Evolutionary conservation across 2,329 filamentous ascomycete genomes (phyloP).

Genomic region (Nemania bipapillata): DNA sequence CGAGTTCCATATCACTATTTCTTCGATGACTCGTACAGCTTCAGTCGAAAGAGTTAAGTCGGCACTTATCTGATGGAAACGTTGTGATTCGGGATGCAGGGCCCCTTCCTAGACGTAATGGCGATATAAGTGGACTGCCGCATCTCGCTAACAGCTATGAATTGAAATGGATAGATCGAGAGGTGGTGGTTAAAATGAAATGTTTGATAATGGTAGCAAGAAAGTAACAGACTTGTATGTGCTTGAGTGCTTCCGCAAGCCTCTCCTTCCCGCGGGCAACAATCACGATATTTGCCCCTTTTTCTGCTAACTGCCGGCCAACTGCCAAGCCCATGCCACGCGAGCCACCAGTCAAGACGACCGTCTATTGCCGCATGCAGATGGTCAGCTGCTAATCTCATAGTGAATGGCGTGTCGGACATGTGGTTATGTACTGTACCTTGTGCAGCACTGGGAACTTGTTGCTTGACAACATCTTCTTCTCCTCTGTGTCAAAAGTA

Average conservation of each 20-base stretch:
- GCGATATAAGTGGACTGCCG: not conserved
- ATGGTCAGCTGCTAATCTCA: not conserved
- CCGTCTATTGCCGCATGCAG: slow-evolving; percentile 63
- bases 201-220: not conserved
- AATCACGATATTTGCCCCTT: slow-evolving; percentile 76
- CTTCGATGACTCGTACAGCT: slow-evolving; percentile 66
- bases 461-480: slow-evolving; percentile 53
- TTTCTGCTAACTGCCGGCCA: slow-evolving; percentile 69
- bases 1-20: slow-evolving; percentile 71
- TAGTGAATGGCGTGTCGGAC: not conserved
- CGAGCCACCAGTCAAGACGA: slow-evolving; percentile 76
- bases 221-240: slow-evolving; percentile 57
- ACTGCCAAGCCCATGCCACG: slow-evolving; percentile 74
- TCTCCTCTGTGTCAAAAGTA: not conserved
- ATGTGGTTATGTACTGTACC: slow-evolving; percentile 59
- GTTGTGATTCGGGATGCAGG: slow-evolving; percentile 62
- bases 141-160: not conserved
- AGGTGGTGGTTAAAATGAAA: not conserved
- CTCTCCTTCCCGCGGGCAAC: slow-evolving; percentile 71
- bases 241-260: slow-evolving; percentile 65
- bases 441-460: slow-evolving; percentile 71
- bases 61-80: slow-evolving; percentile 72
- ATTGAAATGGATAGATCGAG: not conserved
- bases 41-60: slow-evolving; percentile 70
- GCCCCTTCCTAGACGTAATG: slow-evolving; percentile 59